Evolutionary conservation across 257 asterid genomes (phyloP).

Genomic region (Mentha longifolia): DNA sequence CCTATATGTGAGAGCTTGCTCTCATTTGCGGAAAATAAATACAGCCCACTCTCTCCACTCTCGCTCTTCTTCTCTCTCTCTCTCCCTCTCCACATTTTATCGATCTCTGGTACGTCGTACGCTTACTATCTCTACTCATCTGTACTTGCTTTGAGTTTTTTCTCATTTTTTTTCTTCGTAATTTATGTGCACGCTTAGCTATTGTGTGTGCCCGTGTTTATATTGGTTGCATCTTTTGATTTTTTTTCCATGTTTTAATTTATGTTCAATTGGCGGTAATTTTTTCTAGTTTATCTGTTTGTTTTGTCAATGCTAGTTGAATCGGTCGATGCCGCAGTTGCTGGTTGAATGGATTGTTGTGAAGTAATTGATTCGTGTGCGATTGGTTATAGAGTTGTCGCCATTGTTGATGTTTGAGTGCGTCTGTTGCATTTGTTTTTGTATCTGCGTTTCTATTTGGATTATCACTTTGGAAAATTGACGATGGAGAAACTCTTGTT

Average conservation of each 20-base stretch:
- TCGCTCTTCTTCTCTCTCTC: not conserved
- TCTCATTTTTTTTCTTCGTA: not conserved
- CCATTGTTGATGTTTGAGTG: not conserved
- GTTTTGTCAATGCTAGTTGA: slow-evolving; percentile 12
- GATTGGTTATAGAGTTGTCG: not conserved
- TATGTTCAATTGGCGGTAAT: slow-evolving; percentile 21
- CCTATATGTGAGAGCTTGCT: slow-evolving; percentile 36
- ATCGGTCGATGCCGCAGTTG: slow-evolving; percentile 24
- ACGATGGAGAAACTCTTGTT: slow-evolving; percentile 25
- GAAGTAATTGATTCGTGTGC: slow-evolving; percentile 17
- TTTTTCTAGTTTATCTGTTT: not conserved
- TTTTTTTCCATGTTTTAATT: slow-evolving; percentile 7
- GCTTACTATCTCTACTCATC: slow-evolving; percentile 18
- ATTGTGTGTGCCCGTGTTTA: slow-evolving; percentile 9
- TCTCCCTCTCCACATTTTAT: slow-evolving; percentile 31
- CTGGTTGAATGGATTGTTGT: not conserved
- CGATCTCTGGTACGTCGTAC: slow-evolving; percentile 44
- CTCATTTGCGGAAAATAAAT: slow-evolving; percentile 32
- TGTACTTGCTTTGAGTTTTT: slow-evolving; percentile 13
- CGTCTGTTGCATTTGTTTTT: not conserved
- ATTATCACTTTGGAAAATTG: not conserved
- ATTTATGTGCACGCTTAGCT: slow-evolving; percentile 23
- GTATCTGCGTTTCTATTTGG: not conserved
- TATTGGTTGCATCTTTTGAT: slow-evolving; percentile 22
- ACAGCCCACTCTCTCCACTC: slow-evolving; percentile 38